phyloP scores from a whole-genome alignment of 768 basidiomycete genomes.

The Amanita rubescens region DNA sequence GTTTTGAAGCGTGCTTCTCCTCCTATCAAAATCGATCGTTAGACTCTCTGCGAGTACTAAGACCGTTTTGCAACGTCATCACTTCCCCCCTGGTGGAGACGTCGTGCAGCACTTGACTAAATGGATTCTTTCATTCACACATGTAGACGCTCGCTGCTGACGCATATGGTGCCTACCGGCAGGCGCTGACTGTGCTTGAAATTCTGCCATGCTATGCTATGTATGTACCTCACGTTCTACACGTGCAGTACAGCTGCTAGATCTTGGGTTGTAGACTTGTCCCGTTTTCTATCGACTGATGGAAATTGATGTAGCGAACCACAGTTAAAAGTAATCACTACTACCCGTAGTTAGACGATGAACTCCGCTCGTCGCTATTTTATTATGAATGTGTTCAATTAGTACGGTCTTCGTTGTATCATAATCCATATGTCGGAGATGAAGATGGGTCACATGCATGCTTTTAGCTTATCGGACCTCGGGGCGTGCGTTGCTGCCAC shows the following conservation, averaged over 20 bases:
- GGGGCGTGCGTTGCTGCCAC: background rate
- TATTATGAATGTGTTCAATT: background rate
- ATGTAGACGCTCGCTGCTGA: background rate
- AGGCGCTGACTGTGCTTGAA: no score
- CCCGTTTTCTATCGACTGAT: no score
- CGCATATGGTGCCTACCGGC: background rate
- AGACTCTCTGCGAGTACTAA: background rate
- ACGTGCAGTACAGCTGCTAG: no score
- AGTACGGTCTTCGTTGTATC: background rate
- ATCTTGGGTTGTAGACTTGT: background rate
- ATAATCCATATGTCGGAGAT: background rate
- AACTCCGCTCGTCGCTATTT: no score
- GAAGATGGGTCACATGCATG: background rate
- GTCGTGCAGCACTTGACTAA: background rate
- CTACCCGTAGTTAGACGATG: no score
- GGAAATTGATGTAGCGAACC: no score
- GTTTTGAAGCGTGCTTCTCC: background rate
- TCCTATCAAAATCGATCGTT: background rate
- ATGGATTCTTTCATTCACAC: background rate
- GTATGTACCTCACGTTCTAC: no score
- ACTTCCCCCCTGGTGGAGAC: background rate
- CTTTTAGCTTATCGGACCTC: background rate
- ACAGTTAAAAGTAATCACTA: no score
- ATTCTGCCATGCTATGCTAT: no score
- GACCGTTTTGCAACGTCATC: background rate